A percentile compares a stretch with the other conserved stretches of the same genome.
These are phyloP conservation scores for Diphasiastrum complanatum DNA, from an alignment of 83 land plant genomes.

Conservation along the genomic window DNA sequence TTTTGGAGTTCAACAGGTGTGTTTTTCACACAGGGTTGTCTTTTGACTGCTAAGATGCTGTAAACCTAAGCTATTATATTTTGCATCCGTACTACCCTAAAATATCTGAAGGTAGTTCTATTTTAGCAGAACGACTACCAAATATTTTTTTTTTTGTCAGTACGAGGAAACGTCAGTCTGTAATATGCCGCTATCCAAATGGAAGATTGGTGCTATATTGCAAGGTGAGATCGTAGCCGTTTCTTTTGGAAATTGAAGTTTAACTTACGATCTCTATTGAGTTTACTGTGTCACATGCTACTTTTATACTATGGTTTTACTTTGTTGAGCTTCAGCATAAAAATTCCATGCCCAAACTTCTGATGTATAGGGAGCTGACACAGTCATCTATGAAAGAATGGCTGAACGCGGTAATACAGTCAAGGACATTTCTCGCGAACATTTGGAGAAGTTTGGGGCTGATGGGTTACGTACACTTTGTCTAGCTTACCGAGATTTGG, in stretches of 20 bases:
- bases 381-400: slow-evolving; percentile 86
- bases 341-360: too few species aligned
- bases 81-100: too few species aligned
- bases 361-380: slow-evolving; percentile 99
- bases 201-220: slow-evolving; percentile 90
- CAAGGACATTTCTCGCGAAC: slow-evolving; percentile 71
- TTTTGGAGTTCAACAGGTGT: slow-evolving; percentile 94
- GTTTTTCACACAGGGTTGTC: too few species aligned
- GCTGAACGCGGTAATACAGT: slow-evolving; percentile 45
- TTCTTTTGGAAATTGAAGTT: neutral
- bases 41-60: too few species aligned
- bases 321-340: too few species aligned
- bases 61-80: too few species aligned
- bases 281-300: too few species aligned
- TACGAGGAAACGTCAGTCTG: slow-evolving; percentile 96
- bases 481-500: slow-evolving; percentile 75
- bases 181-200: slow-evolving; percentile 86
- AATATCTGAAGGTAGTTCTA: too few species aligned
- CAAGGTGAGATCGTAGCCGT: slow-evolving; percentile 48
- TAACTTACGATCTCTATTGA: too few species aligned
- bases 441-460: slow-evolving; percentile 89
- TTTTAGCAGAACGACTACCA: neutral
- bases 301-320: too few species aligned
- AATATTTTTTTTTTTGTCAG: slow-evolving; percentile 29
- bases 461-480: slow-evolving; percentile 95